Conservation (phyloP, 179 eudicot genomes). For the Nepenthes alata region DNA sequence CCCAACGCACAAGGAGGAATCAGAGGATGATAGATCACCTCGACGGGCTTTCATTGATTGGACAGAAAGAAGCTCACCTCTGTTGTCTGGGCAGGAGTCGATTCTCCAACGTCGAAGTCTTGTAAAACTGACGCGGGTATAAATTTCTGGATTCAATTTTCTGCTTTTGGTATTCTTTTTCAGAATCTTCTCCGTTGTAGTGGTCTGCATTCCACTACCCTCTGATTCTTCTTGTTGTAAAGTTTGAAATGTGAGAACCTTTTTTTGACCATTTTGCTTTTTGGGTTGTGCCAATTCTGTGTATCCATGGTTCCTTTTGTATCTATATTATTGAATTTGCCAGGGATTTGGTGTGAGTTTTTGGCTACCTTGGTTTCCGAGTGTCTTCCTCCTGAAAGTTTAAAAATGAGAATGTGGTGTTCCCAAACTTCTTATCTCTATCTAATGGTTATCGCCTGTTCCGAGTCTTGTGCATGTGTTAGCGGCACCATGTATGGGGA, state of each 20-base stretch:
- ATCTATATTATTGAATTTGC: no score
- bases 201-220: no score
- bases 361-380: no score
- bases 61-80: constrained; percentile 18
- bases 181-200: not conserved
- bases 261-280: not conserved
- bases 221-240: no score
- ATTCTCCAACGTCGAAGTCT: constrained; percentile 18
- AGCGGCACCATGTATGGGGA: no score
- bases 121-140: constrained; percentile 32
- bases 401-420: no score
- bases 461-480: no score
- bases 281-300: not conserved
- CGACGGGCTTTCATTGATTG: constrained; percentile 25
- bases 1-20: constrained; percentile 54
- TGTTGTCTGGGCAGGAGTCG: constrained; percentile 20
- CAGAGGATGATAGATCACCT: constrained; percentile 45
- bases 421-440: no score
- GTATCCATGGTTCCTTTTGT: no score
- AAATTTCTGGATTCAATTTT: constrained; percentile 9
- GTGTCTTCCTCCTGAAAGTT: no score
- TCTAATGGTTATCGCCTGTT: no score
- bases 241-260: not conserved
- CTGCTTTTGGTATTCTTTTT: not conserved
- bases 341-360: no score